These are phyloP conservation scores for Yamadazyma paraphyllophila DNA, from an alignment of 805 yeast genomes.

Conservation along the genomic window DNA sequence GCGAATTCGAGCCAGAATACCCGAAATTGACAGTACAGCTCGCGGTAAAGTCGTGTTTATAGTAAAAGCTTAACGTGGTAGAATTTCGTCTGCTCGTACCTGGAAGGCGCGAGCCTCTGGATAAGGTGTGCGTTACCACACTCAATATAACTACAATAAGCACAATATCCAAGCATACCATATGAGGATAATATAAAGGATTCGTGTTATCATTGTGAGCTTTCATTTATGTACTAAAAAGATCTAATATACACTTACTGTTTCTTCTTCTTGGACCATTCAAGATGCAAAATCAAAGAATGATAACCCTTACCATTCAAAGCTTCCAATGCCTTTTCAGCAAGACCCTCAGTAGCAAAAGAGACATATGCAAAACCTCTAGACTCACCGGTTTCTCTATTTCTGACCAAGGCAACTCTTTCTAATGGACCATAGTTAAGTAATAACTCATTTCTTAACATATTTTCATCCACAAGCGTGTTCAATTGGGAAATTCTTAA, in stretches of 20 bases:
- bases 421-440: constrained; percentile 63
- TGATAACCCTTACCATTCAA: constrained; percentile 91
- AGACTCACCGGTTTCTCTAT: constrained; percentile 90
- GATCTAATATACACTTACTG: constrained; percentile 14
- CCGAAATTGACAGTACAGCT: neutral
- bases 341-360: constrained; percentile 63
- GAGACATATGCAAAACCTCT: constrained; percentile 94
- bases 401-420: constrained; percentile 82
- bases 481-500: constrained; percentile 90
- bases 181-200: no score
- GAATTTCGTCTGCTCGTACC: no score
- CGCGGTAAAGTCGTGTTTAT: no score
- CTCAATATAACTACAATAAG: no score
- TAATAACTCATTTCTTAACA: constrained; percentile 69
- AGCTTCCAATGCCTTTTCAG: constrained; percentile 71
- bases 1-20: neutral
- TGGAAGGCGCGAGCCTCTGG: no score
- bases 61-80: no score
- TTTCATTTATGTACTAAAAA: constrained; percentile 10
- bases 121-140: no score
- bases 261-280: constrained; percentile 48
- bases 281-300: constrained; percentile 66
- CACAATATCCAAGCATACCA: no score
- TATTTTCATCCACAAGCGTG: constrained; percentile 77
- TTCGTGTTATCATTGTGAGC: neutral